A percentile compares a stretch with the other conserved stretches of the same genome.
Conservation (phyloP, 2,329 filamentous ascomycete species). For the Blastomyces parvus region DNA sequence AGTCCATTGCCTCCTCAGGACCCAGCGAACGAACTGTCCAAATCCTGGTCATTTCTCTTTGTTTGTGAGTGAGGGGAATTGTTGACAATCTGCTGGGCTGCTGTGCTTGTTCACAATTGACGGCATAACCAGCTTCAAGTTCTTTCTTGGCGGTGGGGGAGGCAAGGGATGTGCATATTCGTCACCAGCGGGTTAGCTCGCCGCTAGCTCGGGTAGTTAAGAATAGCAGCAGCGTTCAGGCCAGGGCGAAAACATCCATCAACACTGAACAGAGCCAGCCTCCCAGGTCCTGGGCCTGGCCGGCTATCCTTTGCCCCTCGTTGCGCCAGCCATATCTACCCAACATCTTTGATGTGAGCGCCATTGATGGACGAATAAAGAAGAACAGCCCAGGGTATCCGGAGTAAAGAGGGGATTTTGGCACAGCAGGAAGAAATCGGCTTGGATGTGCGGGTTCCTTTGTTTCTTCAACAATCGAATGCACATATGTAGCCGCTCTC, state of each 20-base stretch:
- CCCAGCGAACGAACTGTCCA: no score
- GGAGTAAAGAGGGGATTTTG: not conserved
- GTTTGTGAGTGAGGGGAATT: no score
- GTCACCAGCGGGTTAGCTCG: not conserved
- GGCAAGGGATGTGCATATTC: not conserved
- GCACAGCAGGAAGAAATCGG: not conserved
- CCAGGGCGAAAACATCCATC: not conserved
- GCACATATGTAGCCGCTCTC: not conserved
- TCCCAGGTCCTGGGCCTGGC: not conserved
- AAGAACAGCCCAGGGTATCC: not conserved
- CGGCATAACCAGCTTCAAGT: no score
- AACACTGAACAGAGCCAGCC: not conserved
- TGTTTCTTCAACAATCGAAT: not conserved
- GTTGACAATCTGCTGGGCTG: no score
- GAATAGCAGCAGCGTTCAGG: not conserved
- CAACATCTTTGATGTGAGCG: not conserved
- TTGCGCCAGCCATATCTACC: not conserved
- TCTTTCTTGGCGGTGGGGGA: not conserved
- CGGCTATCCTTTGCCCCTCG: not conserved
- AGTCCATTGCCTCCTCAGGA: no score
- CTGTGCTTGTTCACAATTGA: not conserved
- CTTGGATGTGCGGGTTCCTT: not conserved
- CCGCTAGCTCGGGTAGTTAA: not conserved
- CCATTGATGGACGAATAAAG: not conserved
- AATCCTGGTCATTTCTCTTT: no score